phyloP scores from a whole-genome alignment of 768 basidiomycete species.

The Suillus fuscotomentosus region DNA sequence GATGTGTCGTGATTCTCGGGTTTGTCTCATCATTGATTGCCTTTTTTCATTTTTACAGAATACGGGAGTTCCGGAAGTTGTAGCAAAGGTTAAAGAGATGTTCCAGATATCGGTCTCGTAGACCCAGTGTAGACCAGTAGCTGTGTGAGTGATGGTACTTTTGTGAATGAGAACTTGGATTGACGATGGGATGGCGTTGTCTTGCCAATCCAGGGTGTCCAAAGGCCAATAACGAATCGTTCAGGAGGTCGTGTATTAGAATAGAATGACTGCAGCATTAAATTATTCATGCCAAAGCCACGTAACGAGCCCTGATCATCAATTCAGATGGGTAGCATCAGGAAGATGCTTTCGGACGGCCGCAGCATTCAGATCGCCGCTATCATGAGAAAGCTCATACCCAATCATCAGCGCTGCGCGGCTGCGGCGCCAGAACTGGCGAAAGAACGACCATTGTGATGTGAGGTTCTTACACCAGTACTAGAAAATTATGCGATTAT shows the following conservation, averaged over 20 bases:
- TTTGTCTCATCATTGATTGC: background rate
- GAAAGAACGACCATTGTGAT: slow-evolving; percentile 43
- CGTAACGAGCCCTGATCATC: slow-evolving; percentile 46
- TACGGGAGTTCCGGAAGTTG: slow-evolving; percentile 60
- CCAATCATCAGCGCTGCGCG: slow-evolving; percentile 19
- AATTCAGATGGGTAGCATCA: slow-evolving; percentile 48
- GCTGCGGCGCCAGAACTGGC: slow-evolving; percentile 24
- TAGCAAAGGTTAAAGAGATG: slow-evolving; percentile 12
- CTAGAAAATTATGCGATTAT: slow-evolving; percentile 46
- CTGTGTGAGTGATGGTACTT: background rate
- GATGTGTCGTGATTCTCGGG: background rate
- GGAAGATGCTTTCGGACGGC: slow-evolving; percentile 29
- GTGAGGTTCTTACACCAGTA: slow-evolving; percentile 34
- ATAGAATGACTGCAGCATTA: background rate
- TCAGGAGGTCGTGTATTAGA: background rate
- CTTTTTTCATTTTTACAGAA: slow-evolving; percentile 39
- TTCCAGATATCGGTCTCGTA: background rate
- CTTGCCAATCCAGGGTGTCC: background rate
- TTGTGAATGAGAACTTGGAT: slow-evolving; percentile 46
- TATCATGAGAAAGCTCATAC: too few species aligned
- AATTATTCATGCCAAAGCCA: background rate
- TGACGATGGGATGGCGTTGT: slow-evolving; percentile 5
- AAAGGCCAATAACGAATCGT: background rate
- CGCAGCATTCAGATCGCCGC: slow-evolving; percentile 1
- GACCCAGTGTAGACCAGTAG: background rate